A percentile compares a stretch with the other conserved stretches of the same genome.
Evolutionary conservation across 768 basidiomycete genomes (phyloP).

Genomic region (Tubosaeta brunneosetosa): DNA sequence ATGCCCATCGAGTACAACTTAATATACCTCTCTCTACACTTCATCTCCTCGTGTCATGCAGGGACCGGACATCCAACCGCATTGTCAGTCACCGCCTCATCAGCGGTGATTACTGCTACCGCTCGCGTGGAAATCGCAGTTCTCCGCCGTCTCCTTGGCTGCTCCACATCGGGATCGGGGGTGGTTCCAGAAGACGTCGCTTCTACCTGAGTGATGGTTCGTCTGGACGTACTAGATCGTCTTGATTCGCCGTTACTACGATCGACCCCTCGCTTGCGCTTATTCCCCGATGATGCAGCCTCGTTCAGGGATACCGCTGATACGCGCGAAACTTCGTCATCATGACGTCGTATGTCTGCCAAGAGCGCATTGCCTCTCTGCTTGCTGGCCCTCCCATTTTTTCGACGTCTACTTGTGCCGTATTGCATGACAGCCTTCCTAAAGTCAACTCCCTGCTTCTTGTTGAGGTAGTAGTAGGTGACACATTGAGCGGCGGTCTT

Average conservation of each 20-base stretch:
- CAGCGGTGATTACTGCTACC: conserved; percentile 27
- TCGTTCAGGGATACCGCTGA: conserved; percentile 22
- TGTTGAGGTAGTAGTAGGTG: conserved; percentile 91
- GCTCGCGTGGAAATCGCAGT: conserved; percentile 28
- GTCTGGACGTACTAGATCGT: conserved; percentile 34
- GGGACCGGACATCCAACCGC: conserved; percentile 25
- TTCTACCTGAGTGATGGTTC: conserved; percentile 43
- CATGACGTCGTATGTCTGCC: conserved; percentile 75
- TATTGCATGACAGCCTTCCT: conserved; percentile 65
- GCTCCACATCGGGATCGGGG: conserved; percentile 68
- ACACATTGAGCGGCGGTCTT: conserved; percentile 90
- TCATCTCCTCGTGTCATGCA: conserved; percentile 9
- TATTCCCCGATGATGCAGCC: conserved; percentile 27
- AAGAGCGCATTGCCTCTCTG: conserved; percentile 80
- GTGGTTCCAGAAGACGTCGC: conserved; percentile 43
- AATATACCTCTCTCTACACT: conserved; percentile 16
- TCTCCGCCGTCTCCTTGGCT: conserved; percentile 39
- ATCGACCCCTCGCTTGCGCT: conserved; percentile 38
- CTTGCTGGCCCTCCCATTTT: conserved; percentile 56
- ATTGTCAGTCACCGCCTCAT: conserved; percentile 32
- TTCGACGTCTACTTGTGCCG: conserved; percentile 61
- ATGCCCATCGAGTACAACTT: conserved; percentile 16
- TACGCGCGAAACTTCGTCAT: conserved; percentile 40
- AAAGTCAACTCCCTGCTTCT: conserved; percentile 84
- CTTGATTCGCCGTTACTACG: conserved; percentile 32